Percentiles rank a stretch among this genome's conserved stretches.
phyloP scores from a whole-genome alignment of 768 basidiomycete genomes.

The Xerocomellus amylosporus region DNA sequence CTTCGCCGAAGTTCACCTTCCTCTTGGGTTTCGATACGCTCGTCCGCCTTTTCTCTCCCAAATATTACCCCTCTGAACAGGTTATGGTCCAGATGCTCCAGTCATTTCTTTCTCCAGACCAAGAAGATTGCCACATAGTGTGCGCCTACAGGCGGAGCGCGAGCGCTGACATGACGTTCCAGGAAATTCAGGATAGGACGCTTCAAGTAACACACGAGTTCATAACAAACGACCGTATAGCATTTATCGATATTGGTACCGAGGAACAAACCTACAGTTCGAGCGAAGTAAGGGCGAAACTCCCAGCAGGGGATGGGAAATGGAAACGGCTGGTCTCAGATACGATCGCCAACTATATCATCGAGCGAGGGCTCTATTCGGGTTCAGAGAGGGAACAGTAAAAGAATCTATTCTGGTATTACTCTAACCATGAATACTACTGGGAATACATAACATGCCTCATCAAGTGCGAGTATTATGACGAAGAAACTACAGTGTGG shows the following conservation, averaged over 20 bases:
- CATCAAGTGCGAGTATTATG: neutral
- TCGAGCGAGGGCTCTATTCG: slow-evolving; percentile 44
- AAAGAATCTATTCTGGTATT: slow-evolving; percentile 16
- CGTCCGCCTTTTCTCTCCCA: slow-evolving; percentile 69
- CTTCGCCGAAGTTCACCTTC: slow-evolving; percentile 54
- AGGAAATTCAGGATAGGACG: slow-evolving; percentile 30
- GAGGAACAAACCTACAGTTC: slow-evolving; percentile 63
- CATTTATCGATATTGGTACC: slow-evolving; percentile 59
- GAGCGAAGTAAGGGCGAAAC: slow-evolving; percentile 51
- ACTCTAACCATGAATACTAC: too few species aligned
- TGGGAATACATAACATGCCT: slow-evolving; percentile 6
- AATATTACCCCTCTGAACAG: slow-evolving; percentile 59
- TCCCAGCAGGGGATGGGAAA: slow-evolving; percentile 17
- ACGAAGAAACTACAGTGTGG: slow-evolving; percentile 33
- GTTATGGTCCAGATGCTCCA: slow-evolving; percentile 57
- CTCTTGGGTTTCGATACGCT: slow-evolving; percentile 85
- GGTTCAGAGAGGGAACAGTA: neutral
- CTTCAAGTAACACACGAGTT: slow-evolving; percentile 45
- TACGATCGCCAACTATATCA: slow-evolving; percentile 51
- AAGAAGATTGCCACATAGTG: slow-evolving; percentile 60
- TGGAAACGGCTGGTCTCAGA: slow-evolving; percentile 51
- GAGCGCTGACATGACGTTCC: slow-evolving; percentile 16
- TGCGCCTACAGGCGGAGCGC: slow-evolving; percentile 56
- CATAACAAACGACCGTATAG: slow-evolving; percentile 48
- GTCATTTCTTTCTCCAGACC: slow-evolving; percentile 54